A percentile compares a stretch with the other conserved stretches of the same genome.
phyloP scores from a whole-genome alignment of 2,329 filamentous ascomycete species.

The Pseudophaeomoniella oleicola region DNA sequence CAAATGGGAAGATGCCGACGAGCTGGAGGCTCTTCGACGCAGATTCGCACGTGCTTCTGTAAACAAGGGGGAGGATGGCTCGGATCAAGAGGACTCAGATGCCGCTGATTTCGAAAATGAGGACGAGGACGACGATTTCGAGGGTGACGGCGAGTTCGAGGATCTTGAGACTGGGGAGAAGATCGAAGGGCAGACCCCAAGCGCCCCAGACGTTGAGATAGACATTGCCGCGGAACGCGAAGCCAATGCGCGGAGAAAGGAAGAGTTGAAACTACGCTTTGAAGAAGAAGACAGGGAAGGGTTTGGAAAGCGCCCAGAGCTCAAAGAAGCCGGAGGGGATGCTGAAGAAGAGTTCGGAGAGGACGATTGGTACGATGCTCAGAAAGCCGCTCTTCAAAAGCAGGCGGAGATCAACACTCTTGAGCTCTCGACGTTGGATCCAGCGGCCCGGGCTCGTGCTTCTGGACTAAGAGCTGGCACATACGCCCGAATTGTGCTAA shows the following conservation, averaged over 20 bases:
- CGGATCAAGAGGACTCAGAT: conserved; percentile 37
- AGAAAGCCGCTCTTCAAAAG: conserved; percentile 89
- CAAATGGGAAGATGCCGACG: conserved; percentile 73
- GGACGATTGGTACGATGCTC: conserved; percentile 96
- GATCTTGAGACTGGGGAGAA: conserved; percentile 67
- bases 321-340: conserved; percentile 54
- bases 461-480: conserved; percentile 87
- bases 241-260: conserved; percentile 80
- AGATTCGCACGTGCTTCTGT: conserved; percentile 62
- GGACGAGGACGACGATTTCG: conserved; percentile 34
- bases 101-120: conserved; percentile 35
- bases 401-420: conserved; percentile 93
- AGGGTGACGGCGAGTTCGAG: conserved; percentile 70
- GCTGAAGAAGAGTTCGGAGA: conserved; percentile 75
- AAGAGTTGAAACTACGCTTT: conserved; percentile 85
- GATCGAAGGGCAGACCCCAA: conserved; percentile 22
- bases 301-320: conserved; percentile 66
- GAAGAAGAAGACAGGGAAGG: conserved; percentile 98
- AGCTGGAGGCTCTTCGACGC: conserved; percentile 57
- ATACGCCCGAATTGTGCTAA: conserved; percentile 81
- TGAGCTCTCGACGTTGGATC: conserved; percentile 80
- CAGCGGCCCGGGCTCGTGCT: conserved; percentile 64
- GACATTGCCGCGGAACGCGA: conserved; percentile 76
- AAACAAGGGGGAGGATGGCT: conserved; percentile 37
- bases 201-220: conserved; percentile 17